A percentile compares a stretch with the other conserved stretches of the same genome.
Evolutionary conservation across 371 early-diverging fungal genomes (phyloP).

Genomic region (Apophysomyces trapeziformis): DNA sequence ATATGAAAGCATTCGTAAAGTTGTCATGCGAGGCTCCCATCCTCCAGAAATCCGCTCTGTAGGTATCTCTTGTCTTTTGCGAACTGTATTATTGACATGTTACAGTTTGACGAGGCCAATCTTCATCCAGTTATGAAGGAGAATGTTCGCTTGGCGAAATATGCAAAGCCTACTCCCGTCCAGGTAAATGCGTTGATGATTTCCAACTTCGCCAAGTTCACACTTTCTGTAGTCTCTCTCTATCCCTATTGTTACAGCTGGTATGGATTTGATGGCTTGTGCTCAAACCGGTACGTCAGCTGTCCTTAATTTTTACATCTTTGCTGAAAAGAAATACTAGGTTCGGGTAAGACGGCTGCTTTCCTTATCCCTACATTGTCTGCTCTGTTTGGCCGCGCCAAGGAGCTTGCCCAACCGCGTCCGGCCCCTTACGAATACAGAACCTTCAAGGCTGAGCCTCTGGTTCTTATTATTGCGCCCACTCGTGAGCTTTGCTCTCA

Average conservation of each 20-base stretch:
- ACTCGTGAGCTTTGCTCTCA: conserved; percentile 94
- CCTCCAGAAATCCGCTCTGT: conserved; percentile 44
- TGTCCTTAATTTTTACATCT: background rate
- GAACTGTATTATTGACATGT: background rate
- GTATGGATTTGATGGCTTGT: conserved; percentile 84
- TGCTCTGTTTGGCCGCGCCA: conserved; percentile 75
- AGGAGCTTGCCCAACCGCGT: conserved; percentile 65
- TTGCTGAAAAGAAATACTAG: conserved; percentile 16
- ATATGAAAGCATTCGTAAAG: conserved; percentile 57
- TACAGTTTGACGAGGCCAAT: conserved; percentile 52
- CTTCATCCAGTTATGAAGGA: conserved; percentile 54
- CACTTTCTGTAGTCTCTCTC: conserved; percentile 42
- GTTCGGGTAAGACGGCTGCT: conserved; percentile 92
- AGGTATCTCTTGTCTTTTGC: conserved; percentile 5
- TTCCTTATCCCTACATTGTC: conserved; percentile 92
- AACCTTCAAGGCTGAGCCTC: conserved; percentile 85
- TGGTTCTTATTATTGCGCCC: conserved; percentile 95
- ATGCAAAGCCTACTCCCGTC: conserved; percentile 72
- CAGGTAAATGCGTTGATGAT: conserved; percentile 41
- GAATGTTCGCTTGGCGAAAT: conserved; percentile 62
- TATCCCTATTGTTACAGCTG: conserved; percentile 84
- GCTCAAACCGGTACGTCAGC: conserved; percentile 80
- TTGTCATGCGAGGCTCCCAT: conserved; percentile 42
- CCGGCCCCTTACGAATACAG: conserved; percentile 69
- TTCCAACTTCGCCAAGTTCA: background rate